Evolutionary conservation across 208 protist species (phyloP), one percentile per base, ranked within the genome.

Genomic region (Blechomonas ayalai): DNA sequence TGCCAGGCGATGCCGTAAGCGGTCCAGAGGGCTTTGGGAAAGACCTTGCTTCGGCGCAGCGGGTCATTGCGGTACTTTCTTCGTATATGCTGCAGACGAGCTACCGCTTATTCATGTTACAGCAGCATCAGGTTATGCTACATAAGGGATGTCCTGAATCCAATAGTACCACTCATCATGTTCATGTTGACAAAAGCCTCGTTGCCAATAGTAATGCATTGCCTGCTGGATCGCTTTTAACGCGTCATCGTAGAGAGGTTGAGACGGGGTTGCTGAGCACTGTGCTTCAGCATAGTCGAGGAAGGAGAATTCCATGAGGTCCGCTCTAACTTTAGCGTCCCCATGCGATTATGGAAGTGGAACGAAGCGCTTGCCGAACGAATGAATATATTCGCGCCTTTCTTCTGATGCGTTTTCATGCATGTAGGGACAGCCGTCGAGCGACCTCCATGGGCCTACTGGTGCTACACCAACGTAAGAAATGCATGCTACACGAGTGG

Each of bases 71-170:
- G 15, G 39, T 82, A 18, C 46, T 89, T 10, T 61, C 61, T 2
- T 73, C 74, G 0, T 57, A 69, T 24, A 15, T 85, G 35, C 47
- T 90, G 16, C 57, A 73, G 37, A 62, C 73, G 38, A 64, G 69
- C 29, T 82, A 82, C 39, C 67, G 68, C 38, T 82, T 81, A 32
- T 46, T 85, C 16, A 42, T 82, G 42, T 51, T 83, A 31, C 76
- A 84, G 56, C 80, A 90, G 47, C 79, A 69, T 35, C 27, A 66
- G 15, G 56, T 71, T 9, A 58, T 90, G 8, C 49, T 73, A 6
- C 55, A 52, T 9, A 42, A 9, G 37, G 37, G 9, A 22, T 13
- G 12, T 18, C 10, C 37, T 10, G 12, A 9, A 15, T 13, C 10
- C n/a, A 34, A 34, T n/a, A 34, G n/a, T 10, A n/a, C 31, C 12